Percentiles rank a stretch among this genome's conserved stretches.
Conservation (phyloP, 257 asterid genomes). For the Fraxinus quadrangulata region DNA sequence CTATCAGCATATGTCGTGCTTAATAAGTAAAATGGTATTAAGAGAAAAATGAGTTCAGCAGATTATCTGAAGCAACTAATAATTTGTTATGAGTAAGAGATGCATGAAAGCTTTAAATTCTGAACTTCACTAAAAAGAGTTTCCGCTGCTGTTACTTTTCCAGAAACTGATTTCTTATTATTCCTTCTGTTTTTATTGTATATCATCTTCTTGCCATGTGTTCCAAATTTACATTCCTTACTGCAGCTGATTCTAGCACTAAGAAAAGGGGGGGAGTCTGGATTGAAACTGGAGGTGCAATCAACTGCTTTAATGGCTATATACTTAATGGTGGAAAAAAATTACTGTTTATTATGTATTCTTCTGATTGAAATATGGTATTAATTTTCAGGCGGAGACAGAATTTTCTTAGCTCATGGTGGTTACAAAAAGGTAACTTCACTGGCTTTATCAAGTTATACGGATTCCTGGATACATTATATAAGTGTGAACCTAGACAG, state of each 20-base stretch:
- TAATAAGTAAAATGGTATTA: too few species aligned
- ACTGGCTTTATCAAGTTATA: slow-evolving; percentile 12
- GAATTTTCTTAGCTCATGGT: slow-evolving; percentile 42
- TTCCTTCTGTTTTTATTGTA: not conserved
- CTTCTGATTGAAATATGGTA: slow-evolving; percentile 23
- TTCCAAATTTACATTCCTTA: not conserved
- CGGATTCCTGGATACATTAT: not conserved
- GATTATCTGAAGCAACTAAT: not conserved
- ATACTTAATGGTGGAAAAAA: not conserved
- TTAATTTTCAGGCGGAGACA: slow-evolving; percentile 54
- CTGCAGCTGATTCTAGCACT: slow-evolving; percentile 42
- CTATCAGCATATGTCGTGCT: not conserved
- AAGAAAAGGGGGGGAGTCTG: slow-evolving; percentile 38
- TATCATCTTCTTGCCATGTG: not conserved
- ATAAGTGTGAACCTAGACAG: not conserved
- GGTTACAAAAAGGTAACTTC: slow-evolving; percentile 62
- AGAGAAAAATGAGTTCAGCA: not conserved
- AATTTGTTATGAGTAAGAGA: not conserved
- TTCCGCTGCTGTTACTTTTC: not conserved
- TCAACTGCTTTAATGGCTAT: slow-evolving; percentile 11
- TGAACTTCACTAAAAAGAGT: not conserved
- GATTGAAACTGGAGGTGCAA: slow-evolving; percentile 49
- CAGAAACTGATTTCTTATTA: not conserved
- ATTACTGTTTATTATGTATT: slow-evolving; percentile 5
- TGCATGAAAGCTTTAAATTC: not conserved